Base-by-base conservation (phyloP, 129 eudicot species). In the Artemisia tridentata region DNA sequence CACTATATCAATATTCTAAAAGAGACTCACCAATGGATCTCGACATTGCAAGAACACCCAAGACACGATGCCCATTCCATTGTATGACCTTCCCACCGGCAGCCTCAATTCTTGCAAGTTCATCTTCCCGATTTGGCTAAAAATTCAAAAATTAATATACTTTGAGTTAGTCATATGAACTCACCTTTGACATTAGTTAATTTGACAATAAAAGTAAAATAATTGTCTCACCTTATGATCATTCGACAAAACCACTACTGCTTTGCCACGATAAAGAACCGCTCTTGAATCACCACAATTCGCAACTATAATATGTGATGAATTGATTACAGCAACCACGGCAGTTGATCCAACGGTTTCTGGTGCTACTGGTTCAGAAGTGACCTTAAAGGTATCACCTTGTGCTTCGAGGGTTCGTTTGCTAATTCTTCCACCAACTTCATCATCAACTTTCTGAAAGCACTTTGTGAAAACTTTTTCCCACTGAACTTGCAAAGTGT, bases 31-130 rank as follows among this genome's bases (percentile, higher is more conserved):
- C 97, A 31, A 91, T 91, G 59, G 97, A 87, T 74, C 97, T 83
- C 19, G 97, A 91, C 88, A 88, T 85, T 11, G 97, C 97, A 72
- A 91, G 97, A 77, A 91, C 97, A 10, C 97, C 53, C n/a, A 82
- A 80, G 25, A 89, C 92, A 57, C 96, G 92, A 66, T 81, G 88
- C 5, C 96, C 96, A 27, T 89, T 84, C 96, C 96, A 89, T 72
- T 79, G 86, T 52, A 89, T 86, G 68, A 89, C 88, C 71, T 78
- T 84, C 6, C 96, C 96, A 27, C 92, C 92, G 18, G 88, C 81
- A 21, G 87, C 92, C 78, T 81, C 92, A 67, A 89, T 89, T 63
- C 92, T 84, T 17, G 89, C 89, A 68, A 73, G 64, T 77, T 89
- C 92, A 75, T 89, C 92, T 71, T 86, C 92, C 73, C 96, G 64